phyloP scores from a whole-genome alignment of 140 eudicot genomes.

The Oenanthe javanica region DNA sequence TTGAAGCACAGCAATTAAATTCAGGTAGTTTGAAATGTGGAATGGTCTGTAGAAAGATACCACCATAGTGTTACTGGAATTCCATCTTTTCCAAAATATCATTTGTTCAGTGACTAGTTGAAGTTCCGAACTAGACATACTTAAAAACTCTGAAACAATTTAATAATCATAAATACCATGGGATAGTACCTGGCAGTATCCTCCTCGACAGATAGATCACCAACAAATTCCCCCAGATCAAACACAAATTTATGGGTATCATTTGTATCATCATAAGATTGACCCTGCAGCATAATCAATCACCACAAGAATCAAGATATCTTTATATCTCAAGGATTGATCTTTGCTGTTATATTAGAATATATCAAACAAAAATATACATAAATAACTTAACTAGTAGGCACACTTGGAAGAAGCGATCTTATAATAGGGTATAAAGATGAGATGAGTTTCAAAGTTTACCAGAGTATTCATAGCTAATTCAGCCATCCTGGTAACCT shows the following conservation, averaged over 20 bases:
- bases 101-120: background rate
- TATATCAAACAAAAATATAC: background rate
- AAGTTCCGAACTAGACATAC: background rate
- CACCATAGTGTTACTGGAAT: background rate
- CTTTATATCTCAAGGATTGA: background rate
- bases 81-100: background rate
- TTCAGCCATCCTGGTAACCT: slow-evolving; percentile 4
- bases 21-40: background rate
- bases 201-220: slow-evolving; percentile 64
- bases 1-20: background rate
- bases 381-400: background rate
- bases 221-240: slow-evolving; percentile 73
- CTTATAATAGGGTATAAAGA: background rate
- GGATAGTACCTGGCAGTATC: slow-evolving; percentile 56
- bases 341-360: background rate
- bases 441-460: background rate
- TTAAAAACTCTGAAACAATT: background rate
- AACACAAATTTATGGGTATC: slow-evolving; percentile 33
- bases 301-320: background rate
- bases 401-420: background rate
- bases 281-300: slow-evolving; percentile 23
- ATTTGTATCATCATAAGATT: slow-evolving; percentile 22
- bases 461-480: slow-evolving; percentile 5
- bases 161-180: background rate
- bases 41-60: background rate